These are phyloP conservation scores for Tricholoma furcatifolium DNA, from an alignment of 768 basidiomycete genomes.

Conservation along the genomic window DNA sequence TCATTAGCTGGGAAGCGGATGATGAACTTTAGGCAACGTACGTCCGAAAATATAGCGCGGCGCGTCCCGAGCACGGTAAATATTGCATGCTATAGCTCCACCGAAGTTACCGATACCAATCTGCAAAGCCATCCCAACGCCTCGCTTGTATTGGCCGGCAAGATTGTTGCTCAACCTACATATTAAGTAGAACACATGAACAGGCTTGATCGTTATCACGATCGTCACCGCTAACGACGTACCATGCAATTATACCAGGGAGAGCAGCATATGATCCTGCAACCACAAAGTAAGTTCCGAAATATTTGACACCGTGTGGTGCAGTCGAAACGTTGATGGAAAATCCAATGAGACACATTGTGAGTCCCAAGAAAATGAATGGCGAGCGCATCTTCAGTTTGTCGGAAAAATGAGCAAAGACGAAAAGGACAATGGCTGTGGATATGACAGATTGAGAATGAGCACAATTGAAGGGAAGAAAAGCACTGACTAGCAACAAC, in stretches of 20 bases:
- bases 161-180: conserved; percentile 65
- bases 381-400: conserved; percentile 52
- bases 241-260: conserved; percentile 66
- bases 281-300: conserved; percentile 70
- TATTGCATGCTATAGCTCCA: conserved; percentile 62
- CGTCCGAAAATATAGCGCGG: conserved; percentile 65
- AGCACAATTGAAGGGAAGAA: background rate
- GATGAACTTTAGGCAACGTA: too few species aligned
- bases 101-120: conserved; percentile 69
- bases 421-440: conserved; percentile 27
- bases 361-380: conserved; percentile 53
- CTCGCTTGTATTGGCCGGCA: conserved; percentile 70
- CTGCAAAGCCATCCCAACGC: conserved; percentile 65
- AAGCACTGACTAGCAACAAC: conserved; percentile 53
- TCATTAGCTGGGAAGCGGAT: background rate
- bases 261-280: conserved; percentile 60
- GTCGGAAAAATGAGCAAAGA: conserved; percentile 61
- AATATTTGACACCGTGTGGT: conserved; percentile 59
- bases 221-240: too few species aligned
- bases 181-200: background rate
- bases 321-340: conserved; percentile 59
- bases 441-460: background rate
- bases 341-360: conserved; percentile 57
- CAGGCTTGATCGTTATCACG: background rate
- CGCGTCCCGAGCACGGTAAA: conserved; percentile 57